Percentiles rank a stretch among this genome's conserved stretches.
Evolutionary conservation across 2,329 filamentous ascomycete genomes (phyloP).

Genomic region (Colletotrichum theobromicola): DNA sequence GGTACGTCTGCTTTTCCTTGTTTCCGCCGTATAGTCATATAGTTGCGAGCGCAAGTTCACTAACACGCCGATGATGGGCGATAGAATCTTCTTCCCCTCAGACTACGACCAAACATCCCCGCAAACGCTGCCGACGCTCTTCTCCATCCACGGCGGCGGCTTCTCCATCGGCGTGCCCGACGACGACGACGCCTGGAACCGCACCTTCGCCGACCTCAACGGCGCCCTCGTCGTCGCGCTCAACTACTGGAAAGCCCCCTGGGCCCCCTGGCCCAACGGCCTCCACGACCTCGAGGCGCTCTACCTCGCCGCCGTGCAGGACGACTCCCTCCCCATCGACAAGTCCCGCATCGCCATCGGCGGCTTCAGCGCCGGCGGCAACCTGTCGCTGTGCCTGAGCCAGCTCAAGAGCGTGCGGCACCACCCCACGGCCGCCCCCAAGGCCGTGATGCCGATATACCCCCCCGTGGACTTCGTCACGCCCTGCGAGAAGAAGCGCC

Average conservation of each 20-base stretch:
- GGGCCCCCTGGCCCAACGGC: slow-evolving; percentile 45
- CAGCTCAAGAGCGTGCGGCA: slow-evolving; percentile 42
- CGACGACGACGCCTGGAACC: slow-evolving; percentile 53
- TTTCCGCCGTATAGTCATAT: no score
- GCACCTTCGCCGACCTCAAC: slow-evolving; percentile 42
- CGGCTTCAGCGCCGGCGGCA: slow-evolving; percentile 59
- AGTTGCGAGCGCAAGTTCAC: not conserved
- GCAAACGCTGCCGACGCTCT: slow-evolving; percentile 43
- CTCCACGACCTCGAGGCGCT: slow-evolving; percentile 52
- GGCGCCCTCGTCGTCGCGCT: slow-evolving; percentile 50
- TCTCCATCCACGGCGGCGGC: slow-evolving; percentile 59
- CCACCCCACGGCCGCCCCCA: slow-evolving; percentile 21
- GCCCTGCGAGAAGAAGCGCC: slow-evolving; percentile 26
- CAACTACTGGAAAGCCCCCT: slow-evolving; percentile 54
- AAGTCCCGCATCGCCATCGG: slow-evolving; percentile 41
- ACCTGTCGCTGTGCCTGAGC: slow-evolving; percentile 46
- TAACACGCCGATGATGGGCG: rapidly evolving
- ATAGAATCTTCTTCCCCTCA: slow-evolving; percentile 44
- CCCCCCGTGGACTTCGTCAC: slow-evolving; percentile 40
- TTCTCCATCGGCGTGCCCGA: slow-evolving; percentile 48
- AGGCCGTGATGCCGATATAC: slow-evolving; percentile 48
- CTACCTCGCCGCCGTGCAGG: slow-evolving; percentile 43
- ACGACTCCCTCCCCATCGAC: slow-evolving; percentile 52
- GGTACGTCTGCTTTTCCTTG: not conserved
- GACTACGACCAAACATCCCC: slow-evolving; percentile 34